phyloP scores from a whole-genome alignment of 78 protist species.

The Cavenderia fasciculata region DNA sequence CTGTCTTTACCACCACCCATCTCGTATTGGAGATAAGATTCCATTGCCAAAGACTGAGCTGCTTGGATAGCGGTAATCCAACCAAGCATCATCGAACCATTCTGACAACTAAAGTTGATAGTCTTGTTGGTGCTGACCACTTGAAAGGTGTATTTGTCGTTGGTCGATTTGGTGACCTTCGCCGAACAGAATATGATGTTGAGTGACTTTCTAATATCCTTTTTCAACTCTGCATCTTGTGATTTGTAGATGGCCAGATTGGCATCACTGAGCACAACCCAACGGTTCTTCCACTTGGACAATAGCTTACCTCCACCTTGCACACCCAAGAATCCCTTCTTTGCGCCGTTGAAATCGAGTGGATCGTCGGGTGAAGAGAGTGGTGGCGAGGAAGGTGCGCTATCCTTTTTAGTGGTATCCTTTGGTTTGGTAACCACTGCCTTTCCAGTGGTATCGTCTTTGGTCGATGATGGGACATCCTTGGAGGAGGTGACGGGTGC shows the following conservation, averaged over 20 bases:
- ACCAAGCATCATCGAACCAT: constrained; percentile 48
- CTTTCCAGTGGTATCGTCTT: too few species aligned
- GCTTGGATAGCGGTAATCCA: constrained; percentile 68
- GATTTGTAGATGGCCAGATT: constrained; percentile 59
- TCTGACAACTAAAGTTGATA: constrained; percentile 37
- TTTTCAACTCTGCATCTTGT: constrained; percentile 42
- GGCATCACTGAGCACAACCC: constrained; percentile 57
- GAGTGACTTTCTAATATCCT: constrained; percentile 41
- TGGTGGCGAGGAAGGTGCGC: not conserved
- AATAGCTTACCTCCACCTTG: constrained; percentile 63
- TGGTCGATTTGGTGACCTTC: constrained; percentile 66
- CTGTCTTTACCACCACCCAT: not conserved
- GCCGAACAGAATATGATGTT: constrained; percentile 68
- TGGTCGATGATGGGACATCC: too few species aligned
- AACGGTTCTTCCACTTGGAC: constrained; percentile 62
- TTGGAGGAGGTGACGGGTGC: not conserved
- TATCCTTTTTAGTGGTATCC: not conserved
- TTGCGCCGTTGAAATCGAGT: constrained; percentile 26
- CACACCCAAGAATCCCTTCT: constrained; percentile 33
- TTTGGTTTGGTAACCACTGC: too few species aligned
- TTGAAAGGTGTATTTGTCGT: constrained; percentile 73
- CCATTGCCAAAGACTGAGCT: constrained; percentile 71
- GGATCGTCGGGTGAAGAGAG: not conserved
- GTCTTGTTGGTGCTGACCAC: constrained; percentile 63
- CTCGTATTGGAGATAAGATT: constrained; percentile 44